Evolutionary conservation across 2,329 filamentous ascomycete genomes (phyloP).

Genomic region (Fusarium brachygibbosum): DNA sequence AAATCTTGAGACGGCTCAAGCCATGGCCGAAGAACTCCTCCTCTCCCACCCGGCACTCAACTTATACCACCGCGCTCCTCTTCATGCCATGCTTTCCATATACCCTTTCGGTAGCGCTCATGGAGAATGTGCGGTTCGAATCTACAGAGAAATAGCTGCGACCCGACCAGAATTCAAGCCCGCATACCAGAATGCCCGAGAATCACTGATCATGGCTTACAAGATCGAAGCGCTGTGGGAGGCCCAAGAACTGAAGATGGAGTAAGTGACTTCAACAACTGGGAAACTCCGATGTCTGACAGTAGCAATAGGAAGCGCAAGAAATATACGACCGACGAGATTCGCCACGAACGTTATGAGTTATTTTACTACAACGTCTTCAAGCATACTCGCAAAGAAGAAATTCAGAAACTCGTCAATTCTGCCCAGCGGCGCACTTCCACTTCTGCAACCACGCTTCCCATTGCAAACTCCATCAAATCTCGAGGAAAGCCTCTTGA

Average conservation of each 20-base stretch:
- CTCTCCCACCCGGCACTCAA: background rate
- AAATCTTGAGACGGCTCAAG: background rate
- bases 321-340: no score
- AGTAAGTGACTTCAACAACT: background rate
- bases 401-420: background rate
- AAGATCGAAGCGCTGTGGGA: background rate
- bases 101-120: background rate
- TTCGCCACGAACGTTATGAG: background rate
- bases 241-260: background rate
- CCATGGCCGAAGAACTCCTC: background rate
- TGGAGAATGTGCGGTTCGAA: background rate
- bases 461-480: no score
- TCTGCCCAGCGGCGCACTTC: no score
- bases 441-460: no score
- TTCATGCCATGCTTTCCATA: background rate
- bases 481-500: no score
- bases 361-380: background rate
- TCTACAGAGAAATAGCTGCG: background rate
- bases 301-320: background rate
- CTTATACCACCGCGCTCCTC: background rate
- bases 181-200: background rate
- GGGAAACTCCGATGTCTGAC: background rate
- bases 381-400: background rate
- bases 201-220: background rate
- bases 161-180: background rate